phyloP scores from a whole-genome alignment of 306 rosid species.

The Argentina anserina region DNA sequence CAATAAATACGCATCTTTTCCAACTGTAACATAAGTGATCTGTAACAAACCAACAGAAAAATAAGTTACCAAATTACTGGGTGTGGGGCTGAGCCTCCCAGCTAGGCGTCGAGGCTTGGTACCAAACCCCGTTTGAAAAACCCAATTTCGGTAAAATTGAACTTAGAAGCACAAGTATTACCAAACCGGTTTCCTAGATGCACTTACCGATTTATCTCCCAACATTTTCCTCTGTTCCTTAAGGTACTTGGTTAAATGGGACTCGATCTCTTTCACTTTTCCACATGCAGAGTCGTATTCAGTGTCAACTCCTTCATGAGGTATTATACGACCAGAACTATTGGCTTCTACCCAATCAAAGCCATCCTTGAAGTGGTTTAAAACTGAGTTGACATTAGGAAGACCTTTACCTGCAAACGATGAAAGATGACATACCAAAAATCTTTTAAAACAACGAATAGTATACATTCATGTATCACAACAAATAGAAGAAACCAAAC shows the following conservation, averaged over 20 bases:
- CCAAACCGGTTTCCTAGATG: slow-evolving; percentile 1
- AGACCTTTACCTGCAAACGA: slow-evolving; percentile 62
- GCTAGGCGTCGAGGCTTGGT: too few species aligned
- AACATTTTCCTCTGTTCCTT: slow-evolving; percentile 66
- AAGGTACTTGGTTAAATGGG: slow-evolving; percentile 52
- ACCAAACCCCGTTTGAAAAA: too few species aligned
- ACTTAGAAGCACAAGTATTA: slow-evolving; percentile 13
- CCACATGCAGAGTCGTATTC: slow-evolving; percentile 84
- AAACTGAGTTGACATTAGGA: slow-evolving; percentile 51
- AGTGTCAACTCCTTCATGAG: slow-evolving; percentile 72
- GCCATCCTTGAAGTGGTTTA: slow-evolving; percentile 79
- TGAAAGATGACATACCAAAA: slow-evolving; percentile 8
- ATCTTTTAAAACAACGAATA: not conserved
- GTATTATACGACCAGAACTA: slow-evolving; percentile 85
- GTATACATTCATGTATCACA: not conserved
- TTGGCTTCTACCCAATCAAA: slow-evolving; percentile 96
- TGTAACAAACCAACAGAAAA: slow-evolving; percentile 34
- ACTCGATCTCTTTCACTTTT: slow-evolving; percentile 57
- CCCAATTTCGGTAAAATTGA: not conserved
- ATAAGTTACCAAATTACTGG: slow-evolving; percentile 9
- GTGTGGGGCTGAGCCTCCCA: too few species aligned
- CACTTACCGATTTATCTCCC: slow-evolving; percentile 60
- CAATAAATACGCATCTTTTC: slow-evolving; percentile 77
- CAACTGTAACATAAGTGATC: slow-evolving; percentile 72
- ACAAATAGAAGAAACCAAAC: slow-evolving; percentile 10